phyloP scores from a whole-genome alignment of 2,329 filamentous ascomycete species.

The Penicillium sp. region DNA sequence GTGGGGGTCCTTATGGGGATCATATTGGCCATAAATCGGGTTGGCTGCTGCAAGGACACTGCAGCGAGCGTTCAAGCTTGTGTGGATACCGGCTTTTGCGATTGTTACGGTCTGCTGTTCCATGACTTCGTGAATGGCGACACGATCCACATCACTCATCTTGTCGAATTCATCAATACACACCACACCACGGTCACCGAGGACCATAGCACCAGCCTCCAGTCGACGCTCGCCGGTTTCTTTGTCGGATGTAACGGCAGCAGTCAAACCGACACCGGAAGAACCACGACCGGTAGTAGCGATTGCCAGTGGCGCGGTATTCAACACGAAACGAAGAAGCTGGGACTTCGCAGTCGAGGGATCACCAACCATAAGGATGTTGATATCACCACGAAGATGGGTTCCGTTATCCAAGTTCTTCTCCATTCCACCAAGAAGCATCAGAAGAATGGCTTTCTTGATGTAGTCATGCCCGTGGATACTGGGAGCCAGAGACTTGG shows the following conservation, averaged over 20 bases:
- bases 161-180: conserved; percentile 99
- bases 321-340: conserved; percentile 90
- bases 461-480: conserved; percentile 97
- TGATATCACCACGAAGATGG: conserved; percentile 96
- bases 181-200: conserved; percentile 92
- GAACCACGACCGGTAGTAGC: conserved; percentile 96
- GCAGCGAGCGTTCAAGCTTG: conserved; percentile 92
- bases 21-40: conserved; percentile 96
- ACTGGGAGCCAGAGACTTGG: conserved; percentile 90
- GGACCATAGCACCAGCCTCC: conserved; percentile 98
- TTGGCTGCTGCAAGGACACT: conserved; percentile 96
- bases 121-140: conserved; percentile 99
- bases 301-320: conserved; percentile 93
- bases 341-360: conserved; percentile 99
- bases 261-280: conserved; percentile 95
- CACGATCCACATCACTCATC: conserved; percentile 97
- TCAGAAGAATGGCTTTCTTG: conserved; percentile 94
- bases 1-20: conserved; percentile 97
- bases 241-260: conserved; percentile 93
- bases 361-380: conserved; percentile 98
- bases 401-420: conserved; percentile 98
- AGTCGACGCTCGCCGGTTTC: conserved; percentile 93
- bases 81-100: conserved; percentile 97
- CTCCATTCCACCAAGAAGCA: conserved; percentile 93
- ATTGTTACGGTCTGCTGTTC: conserved; percentile 99